Percentiles rank a stretch among this genome's conserved stretches.
Conservation (phyloP, 441 rosid species). For the Pelargonium australe region DNA sequence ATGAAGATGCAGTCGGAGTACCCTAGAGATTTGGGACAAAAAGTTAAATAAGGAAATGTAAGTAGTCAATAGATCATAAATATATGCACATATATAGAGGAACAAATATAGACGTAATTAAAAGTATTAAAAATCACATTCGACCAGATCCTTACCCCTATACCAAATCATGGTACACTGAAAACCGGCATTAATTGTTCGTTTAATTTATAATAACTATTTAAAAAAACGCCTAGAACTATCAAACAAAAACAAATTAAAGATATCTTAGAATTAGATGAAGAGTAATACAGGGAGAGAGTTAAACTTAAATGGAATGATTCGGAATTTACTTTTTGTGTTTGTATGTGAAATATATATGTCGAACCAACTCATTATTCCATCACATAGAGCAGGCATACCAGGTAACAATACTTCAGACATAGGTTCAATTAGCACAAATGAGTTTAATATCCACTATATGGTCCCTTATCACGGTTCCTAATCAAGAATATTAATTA, state of each 20-base stretch:
- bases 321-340: background rate
- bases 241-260: too few relatives aligned
- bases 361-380: too few relatives aligned
- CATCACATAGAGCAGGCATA: too few relatives aligned
- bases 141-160: background rate
- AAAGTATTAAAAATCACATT: background rate
- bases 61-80: background rate
- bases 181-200: background rate
- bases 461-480: background rate
- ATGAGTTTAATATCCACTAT: background rate
- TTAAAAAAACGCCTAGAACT: too few relatives aligned
- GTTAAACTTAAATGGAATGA: too few relatives aligned
- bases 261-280: too few relatives aligned
- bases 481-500: background rate
- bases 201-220: too few relatives aligned
- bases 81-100: background rate
- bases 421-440: background rate
- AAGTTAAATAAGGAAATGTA: background rate
- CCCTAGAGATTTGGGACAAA: conserved; percentile 33
- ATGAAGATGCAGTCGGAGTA: conserved; percentile 32
- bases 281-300: too few relatives aligned
- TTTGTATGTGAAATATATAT: background rate
- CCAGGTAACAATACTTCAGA: background rate
- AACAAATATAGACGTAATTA: background rate
- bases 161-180: background rate